Base-by-base conservation (phyloP, 495 filamentous ascomycete genomes). In the Halenospora varia region DNA sequence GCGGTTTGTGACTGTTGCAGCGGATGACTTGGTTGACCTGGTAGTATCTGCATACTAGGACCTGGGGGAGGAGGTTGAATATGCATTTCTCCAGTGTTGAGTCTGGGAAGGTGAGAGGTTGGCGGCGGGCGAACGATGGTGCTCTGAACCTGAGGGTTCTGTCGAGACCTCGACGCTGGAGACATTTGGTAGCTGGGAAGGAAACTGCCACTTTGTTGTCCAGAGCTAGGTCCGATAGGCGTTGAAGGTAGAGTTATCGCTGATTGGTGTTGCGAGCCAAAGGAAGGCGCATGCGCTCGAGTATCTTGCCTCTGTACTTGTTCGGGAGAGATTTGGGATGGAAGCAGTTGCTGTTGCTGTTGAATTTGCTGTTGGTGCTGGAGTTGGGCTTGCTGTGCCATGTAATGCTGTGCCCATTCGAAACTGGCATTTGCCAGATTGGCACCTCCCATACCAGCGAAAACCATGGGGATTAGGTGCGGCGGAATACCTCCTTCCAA, bases 401-500 rank as follows among this genome's bases (percentile, higher is more conserved):
- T 68, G 63, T 82, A 81, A 63, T 93, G 88, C 66, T 93, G 88
- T 44, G 86, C 75, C 83, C 83, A 86, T 64, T 96, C 92, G 48
- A 88, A 56, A 48, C 77, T 75, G 18, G 83, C 74, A 58, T 74
- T 79, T 48, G 82, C 75, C 9, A 84, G 67, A 55, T 84, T 86
- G 25, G 86, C 83, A 22, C 82, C 79, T 49, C 85, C 85, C 71
- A 95, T 87, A 40, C 88, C 89, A 11, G 88, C 87, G 68, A 97
- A 96, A 50, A 98, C 88, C 61, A 95, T 79, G 17, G 94, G 94
- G 39, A 97, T 81, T 78, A 96, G 82, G 41, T 88, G 77, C 39
- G 92, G 90, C 18, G 94, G 92, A 39, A 98, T 82, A 19, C 91
- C 91, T 23, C 88, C 85, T 56, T 80, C 76, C 58, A 96, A 70